phyloP scores from a whole-genome alignment of 2,329 filamentous ascomycete species.

The Cladophialophora psammophila region DNA sequence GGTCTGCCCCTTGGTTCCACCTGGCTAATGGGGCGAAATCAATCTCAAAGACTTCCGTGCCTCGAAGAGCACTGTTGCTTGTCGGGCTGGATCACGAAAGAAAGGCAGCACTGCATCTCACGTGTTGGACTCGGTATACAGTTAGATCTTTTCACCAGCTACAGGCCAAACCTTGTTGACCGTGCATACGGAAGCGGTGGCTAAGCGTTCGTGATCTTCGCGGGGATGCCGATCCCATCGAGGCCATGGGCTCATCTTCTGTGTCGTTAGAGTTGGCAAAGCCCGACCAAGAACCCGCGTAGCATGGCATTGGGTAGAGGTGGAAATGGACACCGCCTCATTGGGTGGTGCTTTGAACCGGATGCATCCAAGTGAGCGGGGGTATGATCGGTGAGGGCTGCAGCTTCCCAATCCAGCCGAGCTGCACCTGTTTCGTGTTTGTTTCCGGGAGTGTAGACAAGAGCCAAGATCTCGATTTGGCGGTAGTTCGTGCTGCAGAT shows the following conservation, averaged over 20 bases:
- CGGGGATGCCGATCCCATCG: conserved; percentile 15
- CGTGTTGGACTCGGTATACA: not conserved
- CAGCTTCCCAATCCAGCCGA: conserved; percentile 15
- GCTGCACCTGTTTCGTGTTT: not conserved
- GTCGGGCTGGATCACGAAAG: not conserved
- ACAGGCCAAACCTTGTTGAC: not conserved
- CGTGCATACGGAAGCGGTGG: not conserved
- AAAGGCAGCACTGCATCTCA: not conserved
- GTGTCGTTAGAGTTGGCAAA: not conserved
- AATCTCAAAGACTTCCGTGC: not conserved
- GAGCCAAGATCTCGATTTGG: conserved; percentile 1
- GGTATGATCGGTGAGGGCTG: conserved; percentile 21
- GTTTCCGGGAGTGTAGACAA: not conserved
- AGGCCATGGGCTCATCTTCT: not conserved
- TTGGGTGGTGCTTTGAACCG: not conserved
- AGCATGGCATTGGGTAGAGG: not conserved
- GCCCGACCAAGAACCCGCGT: conserved; percentile 1
- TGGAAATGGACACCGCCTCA: conserved; percentile 1
- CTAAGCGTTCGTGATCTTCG: conserved; percentile 13
- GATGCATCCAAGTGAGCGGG: not conserved
- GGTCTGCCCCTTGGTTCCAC: not conserved
- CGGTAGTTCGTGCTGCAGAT: not conserved
- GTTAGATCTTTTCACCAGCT: not conserved
- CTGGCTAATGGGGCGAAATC: not conserved
- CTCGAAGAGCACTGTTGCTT: not conserved